phyloP scores from a whole-genome alignment of 768 basidiomycete species.

The Mycena olivaceomarginata region DNA sequence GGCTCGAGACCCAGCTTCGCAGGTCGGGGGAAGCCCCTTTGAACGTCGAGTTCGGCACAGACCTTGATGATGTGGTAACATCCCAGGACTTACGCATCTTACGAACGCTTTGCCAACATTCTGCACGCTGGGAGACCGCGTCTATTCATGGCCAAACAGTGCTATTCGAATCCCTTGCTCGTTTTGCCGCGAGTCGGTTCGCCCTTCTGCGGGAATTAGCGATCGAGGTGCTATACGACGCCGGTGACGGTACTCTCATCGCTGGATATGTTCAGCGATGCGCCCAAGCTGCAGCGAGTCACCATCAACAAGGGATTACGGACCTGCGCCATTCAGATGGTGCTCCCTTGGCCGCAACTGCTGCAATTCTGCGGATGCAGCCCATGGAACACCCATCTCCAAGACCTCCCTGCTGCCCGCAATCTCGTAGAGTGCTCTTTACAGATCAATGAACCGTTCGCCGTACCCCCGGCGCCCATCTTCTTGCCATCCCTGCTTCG shows the following conservation, averaged over 20 bases:
- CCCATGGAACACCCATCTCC: slow-evolving; percentile 7
- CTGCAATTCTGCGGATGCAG: slow-evolving; percentile 10
- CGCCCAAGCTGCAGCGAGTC: slow-evolving; percentile 1
- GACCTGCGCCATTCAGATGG: background rate
- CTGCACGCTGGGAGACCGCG: slow-evolving; percentile 9
- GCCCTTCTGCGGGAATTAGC: background rate
- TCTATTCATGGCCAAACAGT: background rate
- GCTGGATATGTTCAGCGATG: background rate
- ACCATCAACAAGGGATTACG: background rate
- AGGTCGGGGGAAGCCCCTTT: slow-evolving; percentile 7
- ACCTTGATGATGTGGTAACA: too few relatives aligned
- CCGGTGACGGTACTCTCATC: too few relatives aligned
- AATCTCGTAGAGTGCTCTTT: slow-evolving; percentile 25
- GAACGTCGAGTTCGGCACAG: background rate
- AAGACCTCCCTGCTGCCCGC: background rate
- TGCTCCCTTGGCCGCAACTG: slow-evolving; percentile 8
- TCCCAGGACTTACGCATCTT: background rate
- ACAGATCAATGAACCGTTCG: background rate
- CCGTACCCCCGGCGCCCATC: background rate
- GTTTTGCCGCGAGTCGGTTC: background rate
- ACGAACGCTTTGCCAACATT: background rate
- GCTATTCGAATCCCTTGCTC: background rate
- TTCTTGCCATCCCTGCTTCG: slow-evolving; percentile 13
- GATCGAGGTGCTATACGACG: background rate
- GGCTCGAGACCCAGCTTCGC: slow-evolving; percentile 4